Evolutionary conservation across 2,329 filamentous ascomycete genomes (phyloP).

Genomic region (Monosporascus sp.): DNA sequence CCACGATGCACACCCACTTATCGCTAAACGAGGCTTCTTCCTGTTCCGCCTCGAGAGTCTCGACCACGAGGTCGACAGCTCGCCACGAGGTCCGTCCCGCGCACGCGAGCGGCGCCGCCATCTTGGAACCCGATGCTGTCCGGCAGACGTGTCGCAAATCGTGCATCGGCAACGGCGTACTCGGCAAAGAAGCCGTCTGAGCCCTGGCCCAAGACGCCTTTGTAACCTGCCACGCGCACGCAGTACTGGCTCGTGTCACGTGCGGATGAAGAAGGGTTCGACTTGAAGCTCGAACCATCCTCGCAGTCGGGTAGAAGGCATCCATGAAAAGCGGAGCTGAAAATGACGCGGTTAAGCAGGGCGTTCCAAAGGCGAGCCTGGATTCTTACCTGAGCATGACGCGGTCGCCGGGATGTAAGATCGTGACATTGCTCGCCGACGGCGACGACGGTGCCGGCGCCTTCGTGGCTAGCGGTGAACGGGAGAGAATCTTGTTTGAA

Average conservation of each 20-base stretch:
- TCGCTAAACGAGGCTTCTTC: too few species aligned
- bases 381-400: conserved; percentile 56
- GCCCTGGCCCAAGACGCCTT: conserved; percentile 46
- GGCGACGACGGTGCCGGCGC: conserved; percentile 47
- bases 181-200: conserved; percentile 52
- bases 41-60: too few species aligned
- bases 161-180: conserved; percentile 45
- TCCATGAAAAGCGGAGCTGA: too few species aligned
- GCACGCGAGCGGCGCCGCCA: conserved; percentile 48
- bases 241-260: conserved; percentile 58
- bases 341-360: too few species aligned
- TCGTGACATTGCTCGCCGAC: conserved; percentile 34
- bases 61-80: too few species aligned
- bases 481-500: conserved; percentile 41
- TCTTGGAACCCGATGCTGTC: conserved; percentile 41
- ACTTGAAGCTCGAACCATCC: too few species aligned
- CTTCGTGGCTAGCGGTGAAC: conserved; percentile 51
- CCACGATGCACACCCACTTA: conserved; percentile 39
- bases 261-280: too few species aligned
- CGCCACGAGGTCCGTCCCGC: conserved; percentile 7
- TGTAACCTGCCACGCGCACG: conserved; percentile 32
- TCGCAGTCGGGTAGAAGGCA: conserved; percentile 44
- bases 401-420: conserved; percentile 44
- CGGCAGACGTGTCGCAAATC: conserved; percentile 40
- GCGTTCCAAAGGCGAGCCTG: too few species aligned